Conservation (phyloP, 1,284 basidiomycete genomes). For the Sutorius eximius region DNA sequence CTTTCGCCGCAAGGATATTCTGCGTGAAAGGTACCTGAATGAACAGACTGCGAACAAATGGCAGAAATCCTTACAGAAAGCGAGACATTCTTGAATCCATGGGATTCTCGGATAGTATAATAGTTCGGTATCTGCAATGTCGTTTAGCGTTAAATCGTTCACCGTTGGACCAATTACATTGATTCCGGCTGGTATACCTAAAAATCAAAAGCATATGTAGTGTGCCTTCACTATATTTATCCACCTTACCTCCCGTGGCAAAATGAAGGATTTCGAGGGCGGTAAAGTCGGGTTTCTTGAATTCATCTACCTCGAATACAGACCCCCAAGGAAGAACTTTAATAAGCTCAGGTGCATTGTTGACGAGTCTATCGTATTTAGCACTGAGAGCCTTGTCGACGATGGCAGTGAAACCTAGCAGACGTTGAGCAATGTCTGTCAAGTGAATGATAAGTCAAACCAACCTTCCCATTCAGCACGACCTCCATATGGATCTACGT, state of each 20-base stretch:
- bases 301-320: conserved; percentile 79
- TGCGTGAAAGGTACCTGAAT: conserved; percentile 24
- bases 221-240: neutral
- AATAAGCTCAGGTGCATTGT: conserved; percentile 73
- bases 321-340: conserved; percentile 81
- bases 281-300: conserved; percentile 86
- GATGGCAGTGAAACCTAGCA: conserved; percentile 81
- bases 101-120: conserved; percentile 75
- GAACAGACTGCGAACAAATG: neutral
- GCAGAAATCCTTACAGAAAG: conserved; percentile 52
- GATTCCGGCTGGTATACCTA: conserved; percentile 81
- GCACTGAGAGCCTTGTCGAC: conserved; percentile 80
- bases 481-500: conserved; percentile 81
- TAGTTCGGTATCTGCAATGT: conserved; percentile 70
- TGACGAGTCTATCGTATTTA: conserved; percentile 77
- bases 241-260: conserved; percentile 65
- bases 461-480: conserved; percentile 85
- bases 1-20: conserved; percentile 82
- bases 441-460: neutral
- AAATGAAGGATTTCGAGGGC: conserved; percentile 79
- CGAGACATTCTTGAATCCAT: conserved; percentile 84
- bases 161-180: conserved; percentile 49
- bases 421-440: neutral
- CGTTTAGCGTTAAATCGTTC: neutral
- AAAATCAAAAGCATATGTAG: neutral